Percentiles rank a stretch among this genome's conserved stretches.
These are phyloP conservation scores for Hypseocharis bilobata DNA, from an alignment of 441 rosid genomes.

Conservation along the genomic window DNA sequence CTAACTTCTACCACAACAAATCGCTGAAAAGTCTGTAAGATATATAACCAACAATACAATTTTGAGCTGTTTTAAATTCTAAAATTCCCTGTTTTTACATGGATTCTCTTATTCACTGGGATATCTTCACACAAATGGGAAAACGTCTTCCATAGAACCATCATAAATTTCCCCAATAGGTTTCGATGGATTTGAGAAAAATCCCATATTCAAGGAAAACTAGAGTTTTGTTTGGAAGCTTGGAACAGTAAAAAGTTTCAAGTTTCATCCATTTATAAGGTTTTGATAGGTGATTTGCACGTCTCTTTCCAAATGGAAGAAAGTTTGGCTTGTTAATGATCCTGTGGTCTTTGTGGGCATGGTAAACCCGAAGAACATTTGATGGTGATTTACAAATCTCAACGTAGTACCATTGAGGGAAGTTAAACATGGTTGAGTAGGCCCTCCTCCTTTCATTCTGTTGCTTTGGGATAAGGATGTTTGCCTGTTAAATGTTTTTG, in stretches of 20 bases:
- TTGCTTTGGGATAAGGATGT: neutral
- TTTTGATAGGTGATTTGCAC: neutral
- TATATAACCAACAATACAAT: neutral
- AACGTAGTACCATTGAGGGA: neutral
- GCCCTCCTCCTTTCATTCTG: neutral
- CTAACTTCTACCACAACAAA: neutral
- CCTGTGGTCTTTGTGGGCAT: too few relatives aligned
- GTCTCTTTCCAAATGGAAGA: neutral
- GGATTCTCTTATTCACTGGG: neutral
- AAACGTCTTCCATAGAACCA: neutral
- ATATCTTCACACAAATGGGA: neutral
- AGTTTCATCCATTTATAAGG: neutral
- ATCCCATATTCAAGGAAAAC: neutral
- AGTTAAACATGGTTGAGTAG: neutral
- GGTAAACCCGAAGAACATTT: neutral
- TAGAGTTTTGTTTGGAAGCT: neutral
- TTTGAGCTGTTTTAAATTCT: slow-evolving; percentile 1
- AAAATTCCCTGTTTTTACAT: neutral
- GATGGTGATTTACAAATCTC: neutral
- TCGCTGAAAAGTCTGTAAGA: neutral
- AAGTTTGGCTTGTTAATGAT: neutral
- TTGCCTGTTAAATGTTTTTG: neutral
- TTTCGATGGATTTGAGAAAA: too few relatives aligned
- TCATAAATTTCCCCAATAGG: neutral
- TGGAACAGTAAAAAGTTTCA: neutral